Conservation (phyloP, 805 yeast genomes). For the Sungouiella blattae region DNA sequence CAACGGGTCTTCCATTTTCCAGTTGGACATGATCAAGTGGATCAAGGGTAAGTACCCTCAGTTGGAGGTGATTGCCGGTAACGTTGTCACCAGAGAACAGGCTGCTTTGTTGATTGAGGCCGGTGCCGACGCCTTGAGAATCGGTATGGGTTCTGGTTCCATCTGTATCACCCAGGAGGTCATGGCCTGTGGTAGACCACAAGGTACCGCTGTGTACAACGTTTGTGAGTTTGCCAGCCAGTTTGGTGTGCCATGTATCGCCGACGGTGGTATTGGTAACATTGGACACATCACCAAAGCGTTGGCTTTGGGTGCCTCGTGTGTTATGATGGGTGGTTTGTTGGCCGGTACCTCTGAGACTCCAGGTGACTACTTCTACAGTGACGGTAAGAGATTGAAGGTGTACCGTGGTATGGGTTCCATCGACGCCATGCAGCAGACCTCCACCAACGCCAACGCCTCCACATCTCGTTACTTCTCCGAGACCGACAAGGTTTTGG, state of each 20-base stretch:
- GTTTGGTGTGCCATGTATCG: slow-evolving; percentile 98
- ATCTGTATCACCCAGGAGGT: slow-evolving; percentile 99
- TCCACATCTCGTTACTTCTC: slow-evolving; percentile 98
- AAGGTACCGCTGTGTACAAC: slow-evolving; percentile 96
- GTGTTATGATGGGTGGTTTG: slow-evolving; percentile 99
- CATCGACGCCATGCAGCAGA: slow-evolving; percentile 95
- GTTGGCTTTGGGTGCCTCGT: slow-evolving; percentile 91
- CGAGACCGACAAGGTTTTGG: slow-evolving; percentile 90
- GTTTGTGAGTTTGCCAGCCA: slow-evolving; percentile 91
- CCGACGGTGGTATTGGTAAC: slow-evolving; percentile 99
- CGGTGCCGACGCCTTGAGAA: slow-evolving; percentile 97
- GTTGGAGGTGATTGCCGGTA: slow-evolving; percentile 92
- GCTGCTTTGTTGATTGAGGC: slow-evolving; percentile 86
- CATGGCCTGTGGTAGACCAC: slow-evolving; percentile 99
- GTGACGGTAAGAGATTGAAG: slow-evolving; percentile 97
- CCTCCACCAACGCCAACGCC: slow-evolving; percentile 87
- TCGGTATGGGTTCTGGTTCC: slow-evolving; percentile 99
- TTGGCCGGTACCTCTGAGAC: slow-evolving; percentile 98
- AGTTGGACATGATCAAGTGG: slow-evolving; percentile 89
- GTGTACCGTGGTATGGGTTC: slow-evolving; percentile 99
- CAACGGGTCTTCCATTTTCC: slow-evolving; percentile 96
- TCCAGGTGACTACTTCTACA: slow-evolving; percentile 96
- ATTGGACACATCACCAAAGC: slow-evolving; percentile 99
- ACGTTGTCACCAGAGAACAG: slow-evolving; percentile 98
- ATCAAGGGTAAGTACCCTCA: slow-evolving; percentile 77